Evolutionary conservation across 2,329 filamentous ascomycete species (phyloP), one percentile per base, ranked within the genome.

Genomic region (Ophiostoma pallidulum): DNA sequence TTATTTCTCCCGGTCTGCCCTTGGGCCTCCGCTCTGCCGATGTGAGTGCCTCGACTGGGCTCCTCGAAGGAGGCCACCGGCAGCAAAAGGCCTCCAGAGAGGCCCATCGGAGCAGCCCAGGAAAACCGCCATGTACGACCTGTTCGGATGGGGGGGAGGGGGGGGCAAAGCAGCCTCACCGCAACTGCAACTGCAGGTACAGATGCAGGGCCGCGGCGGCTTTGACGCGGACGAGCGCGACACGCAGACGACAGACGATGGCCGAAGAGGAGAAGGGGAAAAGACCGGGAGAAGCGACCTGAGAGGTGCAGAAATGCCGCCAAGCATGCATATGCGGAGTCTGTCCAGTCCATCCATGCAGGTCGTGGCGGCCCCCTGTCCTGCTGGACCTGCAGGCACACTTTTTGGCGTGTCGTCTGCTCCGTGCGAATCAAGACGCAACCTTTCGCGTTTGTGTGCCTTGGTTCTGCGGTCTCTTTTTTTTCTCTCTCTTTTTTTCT

Each of bases 361-460:
- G 29, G 18, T 12, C 20, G 24, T 33, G 19, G 28, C n/a, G n/a
- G n/a, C n/a, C 40, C 49, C 49, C 41, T 45, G 49, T 41, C 45
- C 41, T 37, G 45, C 49, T 51, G 48, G 48, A 48, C 45, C 41
- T 42, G 48, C 44, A 47, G 40, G 38, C 24, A 41, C 45, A 31
- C 29, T 47, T 37, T 28, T 40, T 36, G 26, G 28, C 29, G 28
- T 39, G 22, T 29, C 32, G 41, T 42, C n/a, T 45, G 33, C 42
- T 39, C 35, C 35, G 43, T 39, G 18, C 43, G 33, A 45, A 45
- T 45, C 42, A 45, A 9, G 28, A 12, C 16, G 8, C 41, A 16
- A 10, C 10, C 5, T 40, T 18, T 14, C 19, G n/a, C n/a, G n/a
- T 29, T 18, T 29, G 14, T 19, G 10, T 37, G 32, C 9, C 26